Percentiles rank a stretch among this genome's conserved stretches.
These are phyloP conservation scores for Cryptococcus sp. DNA, from an alignment of 1,284 basidiomycete genomes.

Conservation along the genomic window DNA sequence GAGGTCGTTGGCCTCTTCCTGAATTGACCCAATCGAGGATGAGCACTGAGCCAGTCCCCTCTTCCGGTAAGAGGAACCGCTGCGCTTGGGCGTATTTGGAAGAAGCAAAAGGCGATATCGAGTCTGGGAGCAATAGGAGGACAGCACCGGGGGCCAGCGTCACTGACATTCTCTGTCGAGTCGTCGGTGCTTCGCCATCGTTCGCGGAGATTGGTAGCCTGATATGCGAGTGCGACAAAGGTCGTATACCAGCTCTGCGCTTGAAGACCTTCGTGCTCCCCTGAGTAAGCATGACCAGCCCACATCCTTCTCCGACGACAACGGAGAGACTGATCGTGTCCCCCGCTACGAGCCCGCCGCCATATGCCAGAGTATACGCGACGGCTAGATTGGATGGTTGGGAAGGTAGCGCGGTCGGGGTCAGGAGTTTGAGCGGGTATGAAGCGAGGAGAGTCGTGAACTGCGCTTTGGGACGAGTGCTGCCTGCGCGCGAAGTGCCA, in stretches of 20 bases:
- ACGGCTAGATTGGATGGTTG: conserved; percentile 60
- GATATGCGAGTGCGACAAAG: conserved; percentile 23
- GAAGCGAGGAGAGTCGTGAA: conserved; percentile 76
- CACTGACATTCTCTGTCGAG: conserved; percentile 59
- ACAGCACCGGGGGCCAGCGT: conserved; percentile 59
- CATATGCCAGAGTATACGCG: conserved; percentile 83
- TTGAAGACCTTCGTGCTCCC: conserved; percentile 96
- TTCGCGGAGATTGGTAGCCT: not conserved
- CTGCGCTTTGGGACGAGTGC: conserved; percentile 49
- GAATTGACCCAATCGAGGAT: conserved; percentile 90
- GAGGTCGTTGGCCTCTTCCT: conserved; percentile 59
- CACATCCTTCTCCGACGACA: conserved; percentile 58
- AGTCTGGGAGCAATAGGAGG: conserved; percentile 82
- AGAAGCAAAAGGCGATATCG: conserved; percentile 85
- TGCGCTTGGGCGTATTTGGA: conserved; percentile 81
- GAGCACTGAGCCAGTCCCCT: conserved; percentile 61
- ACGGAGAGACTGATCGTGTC: conserved; percentile 71
- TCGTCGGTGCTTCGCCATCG: conserved; percentile 14
- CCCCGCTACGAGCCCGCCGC: conserved; percentile 89
- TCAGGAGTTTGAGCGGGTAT: conserved; percentile 89
- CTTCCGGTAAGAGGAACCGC: conserved; percentile 58
- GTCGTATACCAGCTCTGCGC: conserved; percentile 59
- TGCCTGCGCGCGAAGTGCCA: not conserved
- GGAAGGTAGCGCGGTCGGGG: conserved; percentile 58
- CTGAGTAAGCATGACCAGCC: conserved; percentile 56